A percentile compares a stretch with the other conserved stretches of the same genome.
Evolutionary conservation across 371 early-diverging fungal genomes (phyloP).

Genomic region (Lichtheimia hyalospora): DNA sequence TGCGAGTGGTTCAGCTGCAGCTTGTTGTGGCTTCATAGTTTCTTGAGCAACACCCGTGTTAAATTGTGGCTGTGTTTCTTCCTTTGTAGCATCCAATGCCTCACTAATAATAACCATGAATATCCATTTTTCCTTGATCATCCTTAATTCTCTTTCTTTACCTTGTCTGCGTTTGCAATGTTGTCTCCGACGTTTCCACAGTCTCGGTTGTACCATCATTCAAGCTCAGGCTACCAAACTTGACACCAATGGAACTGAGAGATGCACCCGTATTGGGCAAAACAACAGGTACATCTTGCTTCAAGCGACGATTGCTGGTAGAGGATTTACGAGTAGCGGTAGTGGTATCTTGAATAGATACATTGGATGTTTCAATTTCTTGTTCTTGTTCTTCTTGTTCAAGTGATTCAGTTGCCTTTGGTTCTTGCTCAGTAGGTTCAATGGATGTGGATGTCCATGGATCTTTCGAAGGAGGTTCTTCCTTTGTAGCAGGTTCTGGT

Average conservation of each 20-base stretch:
- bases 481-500: conserved; percentile 5
- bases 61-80: not conserved
- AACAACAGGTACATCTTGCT: conserved; percentile 87
- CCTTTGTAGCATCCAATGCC: not conserved
- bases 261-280: conserved; percentile 73
- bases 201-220: conserved; percentile 25
- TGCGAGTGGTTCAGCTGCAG: conserved; percentile 4
- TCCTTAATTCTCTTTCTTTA: not conserved
- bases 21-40: not conserved
- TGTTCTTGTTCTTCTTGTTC: no score
- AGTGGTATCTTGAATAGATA: not conserved
- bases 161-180: conserved; percentile 10
- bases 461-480: conserved; percentile 2
- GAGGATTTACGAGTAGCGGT: not conserved
- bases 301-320: conserved; percentile 51
- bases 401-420: not conserved
- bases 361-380: not conserved
- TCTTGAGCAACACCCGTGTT: not conserved
- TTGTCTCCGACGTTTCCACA: conserved; percentile 15
- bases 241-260: conserved; percentile 70
- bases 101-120: not conserved
- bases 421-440: not conserved
- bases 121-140: no score
- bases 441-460: not conserved
- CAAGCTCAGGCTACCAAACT: conserved; percentile 80